Conservation (phyloP, 176 grass and related monocot species). For the Tuctoria greenei region DNA sequence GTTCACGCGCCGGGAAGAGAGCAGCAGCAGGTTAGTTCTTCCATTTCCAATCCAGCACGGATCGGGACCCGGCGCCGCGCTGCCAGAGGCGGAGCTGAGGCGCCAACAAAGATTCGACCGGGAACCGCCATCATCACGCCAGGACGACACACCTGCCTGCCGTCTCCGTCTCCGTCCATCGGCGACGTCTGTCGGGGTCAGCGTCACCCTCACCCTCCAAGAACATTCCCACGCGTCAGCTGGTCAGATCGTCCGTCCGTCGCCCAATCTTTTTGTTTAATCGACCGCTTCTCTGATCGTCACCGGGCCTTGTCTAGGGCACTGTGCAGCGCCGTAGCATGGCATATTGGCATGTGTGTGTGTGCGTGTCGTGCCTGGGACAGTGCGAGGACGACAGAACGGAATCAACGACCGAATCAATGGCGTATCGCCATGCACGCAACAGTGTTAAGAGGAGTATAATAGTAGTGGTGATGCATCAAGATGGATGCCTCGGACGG, state of each 20-base stretch:
- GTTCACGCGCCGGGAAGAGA: slow-evolving; percentile 38
- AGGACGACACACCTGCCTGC: slow-evolving; percentile 5
- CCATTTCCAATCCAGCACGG: slow-evolving; percentile 36
- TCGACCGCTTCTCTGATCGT: slow-evolving; percentile 19
- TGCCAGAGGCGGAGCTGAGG: too few species aligned
- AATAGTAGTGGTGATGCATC: too few species aligned
- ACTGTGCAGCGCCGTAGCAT: not conserved
- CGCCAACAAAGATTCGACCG: slow-evolving; percentile 37
- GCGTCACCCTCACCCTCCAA: too few species aligned
- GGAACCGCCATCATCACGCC: slow-evolving; percentile 46
- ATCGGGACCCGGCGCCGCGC: slow-evolving; percentile 9
- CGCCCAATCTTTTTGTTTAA: slow-evolving; percentile 58
- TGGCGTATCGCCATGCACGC: not conserved
- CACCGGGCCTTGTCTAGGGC: not conserved
- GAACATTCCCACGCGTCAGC: slow-evolving; percentile 65
- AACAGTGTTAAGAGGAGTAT: not conserved
- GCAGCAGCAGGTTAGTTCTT: slow-evolving; percentile 1
- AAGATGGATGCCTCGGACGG: slow-evolving; percentile 15
- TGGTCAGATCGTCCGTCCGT: slow-evolving; percentile 18
- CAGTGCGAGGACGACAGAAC: not conserved
- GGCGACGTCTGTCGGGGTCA: not conserved
- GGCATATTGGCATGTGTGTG: not conserved
- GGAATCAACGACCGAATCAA: slow-evolving; percentile 50
- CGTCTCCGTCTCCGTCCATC: not conserved
- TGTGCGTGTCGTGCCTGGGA: not conserved